Conservation (phyloP, 2,329 filamentous ascomycete species). For the Talaromyces sp. region DNA sequence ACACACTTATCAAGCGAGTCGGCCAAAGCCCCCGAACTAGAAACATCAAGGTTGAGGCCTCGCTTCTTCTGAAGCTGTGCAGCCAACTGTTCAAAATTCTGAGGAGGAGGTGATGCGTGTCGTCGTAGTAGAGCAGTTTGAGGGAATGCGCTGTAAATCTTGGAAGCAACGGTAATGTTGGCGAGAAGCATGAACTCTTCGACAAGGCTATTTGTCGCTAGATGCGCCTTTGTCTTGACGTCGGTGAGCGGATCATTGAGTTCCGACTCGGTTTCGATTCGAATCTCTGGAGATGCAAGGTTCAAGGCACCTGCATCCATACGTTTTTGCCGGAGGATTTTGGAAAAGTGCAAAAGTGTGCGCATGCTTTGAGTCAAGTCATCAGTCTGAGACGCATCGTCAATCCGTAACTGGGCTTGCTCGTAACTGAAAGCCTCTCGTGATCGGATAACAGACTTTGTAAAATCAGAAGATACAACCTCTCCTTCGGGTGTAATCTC, state of each 20-base stretch:
- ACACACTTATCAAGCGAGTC: constrained; percentile 85
- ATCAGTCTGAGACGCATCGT: constrained; percentile 82
- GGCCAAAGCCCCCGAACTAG: constrained; percentile 88
- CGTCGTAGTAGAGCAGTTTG: constrained; percentile 92
- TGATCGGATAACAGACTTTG: constrained; percentile 96
- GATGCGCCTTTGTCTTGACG: constrained; percentile 88
- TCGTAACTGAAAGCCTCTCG: constrained; percentile 98
- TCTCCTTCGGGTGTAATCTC: constrained; percentile 83
- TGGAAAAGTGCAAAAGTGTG: constrained; percentile 80
- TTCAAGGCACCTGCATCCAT: constrained; percentile 95
- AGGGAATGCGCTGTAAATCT: constrained; percentile 87
- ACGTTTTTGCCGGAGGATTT: constrained; percentile 89
- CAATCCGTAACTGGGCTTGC: constrained; percentile 88
- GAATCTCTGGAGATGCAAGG: constrained; percentile 95
- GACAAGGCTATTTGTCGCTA: constrained; percentile 95
- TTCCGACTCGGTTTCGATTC: constrained; percentile 91
- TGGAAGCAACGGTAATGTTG: constrained; percentile 89
- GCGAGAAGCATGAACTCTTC: constrained; percentile 99
- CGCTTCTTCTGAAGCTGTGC: constrained; percentile 89
- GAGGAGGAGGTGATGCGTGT: constrained; percentile 87
- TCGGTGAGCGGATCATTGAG: constrained; percentile 88
- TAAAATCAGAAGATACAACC: constrained; percentile 81
- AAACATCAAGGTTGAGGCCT: constrained; percentile 73
- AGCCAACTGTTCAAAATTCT: constrained; percentile 91
- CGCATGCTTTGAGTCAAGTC: constrained; percentile 89